Evolutionary conservation across 257 asterid species (phyloP).

Genomic region (Perilla frutescens): DNA sequence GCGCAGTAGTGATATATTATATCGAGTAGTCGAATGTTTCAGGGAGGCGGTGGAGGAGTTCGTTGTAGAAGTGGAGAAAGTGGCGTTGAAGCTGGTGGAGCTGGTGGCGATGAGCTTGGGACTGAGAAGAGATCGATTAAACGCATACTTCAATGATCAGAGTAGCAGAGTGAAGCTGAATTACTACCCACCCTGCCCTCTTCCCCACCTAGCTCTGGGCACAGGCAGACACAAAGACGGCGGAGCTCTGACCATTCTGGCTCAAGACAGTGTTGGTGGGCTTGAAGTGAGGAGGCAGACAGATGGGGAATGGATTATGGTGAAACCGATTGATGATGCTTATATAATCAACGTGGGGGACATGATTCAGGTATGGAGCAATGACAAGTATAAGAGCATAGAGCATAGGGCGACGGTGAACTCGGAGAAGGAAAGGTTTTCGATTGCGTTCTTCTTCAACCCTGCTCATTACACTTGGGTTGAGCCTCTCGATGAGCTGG

Average conservation of each 20-base stretch:
- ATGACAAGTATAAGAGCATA: slow-evolving; percentile 32
- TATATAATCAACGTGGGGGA: slow-evolving; percentile 74
- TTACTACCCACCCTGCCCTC: slow-evolving; percentile 72
- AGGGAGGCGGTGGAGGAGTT: slow-evolving; percentile 53
- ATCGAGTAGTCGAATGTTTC: too few species aligned
- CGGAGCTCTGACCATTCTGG: slow-evolving; percentile 63
- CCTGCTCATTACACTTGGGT: slow-evolving; percentile 43
- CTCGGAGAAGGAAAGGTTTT: slow-evolving; percentile 35
- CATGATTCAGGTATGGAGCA: slow-evolving; percentile 54
- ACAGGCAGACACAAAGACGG: slow-evolving; percentile 72
- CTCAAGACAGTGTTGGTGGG: slow-evolving; percentile 73
- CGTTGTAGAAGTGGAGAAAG: slow-evolving; percentile 50
- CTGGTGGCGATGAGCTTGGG: slow-evolving; percentile 66
- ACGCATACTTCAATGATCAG: slow-evolving; percentile 53
- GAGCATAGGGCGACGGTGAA: slow-evolving; percentile 36
- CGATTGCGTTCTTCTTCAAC: slow-evolving; percentile 38
- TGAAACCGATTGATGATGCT: slow-evolving; percentile 68
- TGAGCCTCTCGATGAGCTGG: slow-evolving; percentile 35
- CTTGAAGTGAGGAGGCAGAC: slow-evolving; percentile 69
- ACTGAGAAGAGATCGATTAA: slow-evolving; percentile 46
- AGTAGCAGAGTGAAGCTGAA: slow-evolving; percentile 64
- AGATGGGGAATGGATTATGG: slow-evolving; percentile 74
- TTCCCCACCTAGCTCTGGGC: slow-evolving; percentile 73
- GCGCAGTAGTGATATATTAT: too few species aligned
- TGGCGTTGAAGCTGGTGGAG: slow-evolving; percentile 53